phyloP scores from a whole-genome alignment of 2,329 filamentous ascomycete species.

The Xylaria sp. region DNA sequence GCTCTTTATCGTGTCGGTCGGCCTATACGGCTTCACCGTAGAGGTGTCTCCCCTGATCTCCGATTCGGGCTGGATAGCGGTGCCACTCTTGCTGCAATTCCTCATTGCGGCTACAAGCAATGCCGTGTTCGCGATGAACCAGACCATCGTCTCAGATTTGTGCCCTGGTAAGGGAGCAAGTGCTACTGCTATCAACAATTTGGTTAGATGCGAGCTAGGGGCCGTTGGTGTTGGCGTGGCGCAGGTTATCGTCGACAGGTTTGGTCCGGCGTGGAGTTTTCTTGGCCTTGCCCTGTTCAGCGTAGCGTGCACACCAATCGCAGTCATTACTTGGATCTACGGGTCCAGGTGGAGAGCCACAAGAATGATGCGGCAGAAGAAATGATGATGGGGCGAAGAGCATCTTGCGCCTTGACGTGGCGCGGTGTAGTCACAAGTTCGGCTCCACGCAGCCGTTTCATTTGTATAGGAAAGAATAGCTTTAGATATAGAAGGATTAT shows the following conservation, averaged over 20 bases:
- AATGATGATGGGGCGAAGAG: too few relatives aligned
- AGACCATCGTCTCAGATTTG: conserved; percentile 23
- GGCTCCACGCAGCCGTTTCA: too few relatives aligned
- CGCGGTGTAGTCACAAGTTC: too few relatives aligned
- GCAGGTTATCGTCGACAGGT: background rate
- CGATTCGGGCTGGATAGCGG: conserved; percentile 17
- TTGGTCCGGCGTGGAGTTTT: conserved; percentile 13
- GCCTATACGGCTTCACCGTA: conserved; percentile 4
- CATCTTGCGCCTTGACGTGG: too few relatives aligned
- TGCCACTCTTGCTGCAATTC: conserved; percentile 22
- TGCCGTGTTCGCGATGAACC: conserved; percentile 24
- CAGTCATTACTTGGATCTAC: conserved; percentile 13
- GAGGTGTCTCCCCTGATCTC: conserved; percentile 1
- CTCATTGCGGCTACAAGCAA: conserved; percentile 23
- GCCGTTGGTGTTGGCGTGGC: conserved; percentile 12
- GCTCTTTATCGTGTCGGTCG: conserved; percentile 7
- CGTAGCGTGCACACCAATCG: conserved; percentile 6
- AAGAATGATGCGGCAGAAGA: background rate
- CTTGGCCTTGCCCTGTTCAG: conserved; percentile 15
- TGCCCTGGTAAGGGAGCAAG: conserved; percentile 22
- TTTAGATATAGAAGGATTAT: too few relatives aligned
- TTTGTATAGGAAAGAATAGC: too few relatives aligned
- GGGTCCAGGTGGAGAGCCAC: conserved; percentile 14
- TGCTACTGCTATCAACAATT: conserved; percentile 20
- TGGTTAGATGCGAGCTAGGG: conserved; percentile 21